Evolutionary conservation across 495 filamentous ascomycete species (phyloP).

Genomic region (Lepraria neglecta): DNA sequence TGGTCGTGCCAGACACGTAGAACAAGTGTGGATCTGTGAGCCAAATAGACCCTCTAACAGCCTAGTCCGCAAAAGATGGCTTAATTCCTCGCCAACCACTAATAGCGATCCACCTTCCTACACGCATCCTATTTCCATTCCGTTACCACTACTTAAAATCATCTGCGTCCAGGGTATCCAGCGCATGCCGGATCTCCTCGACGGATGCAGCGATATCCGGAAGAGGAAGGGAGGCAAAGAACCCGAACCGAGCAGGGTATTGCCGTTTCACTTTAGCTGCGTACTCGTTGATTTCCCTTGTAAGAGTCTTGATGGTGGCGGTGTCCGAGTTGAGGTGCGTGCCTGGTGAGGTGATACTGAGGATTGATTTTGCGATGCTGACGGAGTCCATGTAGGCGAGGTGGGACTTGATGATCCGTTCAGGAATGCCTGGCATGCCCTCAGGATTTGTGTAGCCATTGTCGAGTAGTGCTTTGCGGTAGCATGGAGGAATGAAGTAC

Average conservation of each 20-base stretch:
- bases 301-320: conserved; percentile 31
- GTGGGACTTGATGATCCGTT: conserved; percentile 41
- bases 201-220: conserved; percentile 38
- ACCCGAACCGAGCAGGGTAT: conserved; percentile 39
- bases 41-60: too few species aligned
- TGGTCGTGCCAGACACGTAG: too few species aligned
- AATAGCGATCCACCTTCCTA: too few species aligned
- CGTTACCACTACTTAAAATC: too few species aligned
- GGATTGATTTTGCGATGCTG: conserved; percentile 45
- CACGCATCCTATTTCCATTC: too few species aligned
- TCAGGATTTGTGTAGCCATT: conserved; percentile 38
- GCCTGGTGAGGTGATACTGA: conserved; percentile 47
- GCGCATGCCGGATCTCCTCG: conserved; percentile 39
- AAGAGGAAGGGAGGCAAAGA: conserved; percentile 48
- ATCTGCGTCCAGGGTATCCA: conserved; percentile 38
- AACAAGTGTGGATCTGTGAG: too few species aligned
- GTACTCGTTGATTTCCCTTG: conserved; percentile 37
- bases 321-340: conserved; percentile 41
- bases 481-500: conserved; percentile 21
- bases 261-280: conserved; percentile 35
- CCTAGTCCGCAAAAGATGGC: too few species aligned
- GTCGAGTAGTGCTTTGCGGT: conserved; percentile 32
- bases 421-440: conserved; percentile 45
- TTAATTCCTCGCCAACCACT: too few species aligned
- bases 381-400: conserved; percentile 42